A percentile compares a stretch with the other conserved stretches of the same genome.
phyloP scores from a whole-genome alignment of 73 alveolate genomes.

The Blepharisma japonicum region DNA sequence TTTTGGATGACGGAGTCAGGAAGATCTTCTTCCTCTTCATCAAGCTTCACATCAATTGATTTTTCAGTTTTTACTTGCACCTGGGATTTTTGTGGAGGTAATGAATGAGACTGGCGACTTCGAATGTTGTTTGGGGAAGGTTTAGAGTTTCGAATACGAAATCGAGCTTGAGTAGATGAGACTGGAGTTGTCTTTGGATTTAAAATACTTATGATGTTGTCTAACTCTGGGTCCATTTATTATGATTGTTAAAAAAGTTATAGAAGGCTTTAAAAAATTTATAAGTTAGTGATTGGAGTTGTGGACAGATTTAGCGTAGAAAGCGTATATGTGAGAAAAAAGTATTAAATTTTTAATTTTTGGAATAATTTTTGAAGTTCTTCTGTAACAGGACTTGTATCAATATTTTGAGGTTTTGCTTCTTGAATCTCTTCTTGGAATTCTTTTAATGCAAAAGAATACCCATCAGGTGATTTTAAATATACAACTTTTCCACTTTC shows the following conservation, averaged over 20 bases:
- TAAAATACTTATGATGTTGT: not conserved
- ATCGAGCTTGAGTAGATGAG: not conserved
- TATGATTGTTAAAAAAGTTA: not conserved
- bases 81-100: too few relatives aligned
- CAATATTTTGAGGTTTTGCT: not conserved
- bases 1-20: conserved; percentile 10
- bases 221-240: conserved; percentile 6
- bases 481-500: conserved; percentile 11
- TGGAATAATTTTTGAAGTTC: not conserved
- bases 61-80: too few relatives aligned
- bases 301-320: too few relatives aligned
- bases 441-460: conserved; percentile 19
- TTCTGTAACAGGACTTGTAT: not conserved
- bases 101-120: too few relatives aligned
- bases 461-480: conserved; percentile 18
- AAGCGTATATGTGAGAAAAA: too few relatives aligned
- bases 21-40: not conserved
- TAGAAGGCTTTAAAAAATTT: too few relatives aligned
- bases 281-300: too few relatives aligned
- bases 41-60: too few relatives aligned
- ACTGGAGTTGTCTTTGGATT: not conserved
- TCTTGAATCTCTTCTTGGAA: not conserved
- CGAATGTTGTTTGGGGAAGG: not conserved
- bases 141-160: not conserved
- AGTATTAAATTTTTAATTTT: not conserved